These are phyloP conservation scores for Diaporthe ampelina DNA, from an alignment of 2,329 filamentous ascomycete genomes.

Conservation along the genomic window DNA sequence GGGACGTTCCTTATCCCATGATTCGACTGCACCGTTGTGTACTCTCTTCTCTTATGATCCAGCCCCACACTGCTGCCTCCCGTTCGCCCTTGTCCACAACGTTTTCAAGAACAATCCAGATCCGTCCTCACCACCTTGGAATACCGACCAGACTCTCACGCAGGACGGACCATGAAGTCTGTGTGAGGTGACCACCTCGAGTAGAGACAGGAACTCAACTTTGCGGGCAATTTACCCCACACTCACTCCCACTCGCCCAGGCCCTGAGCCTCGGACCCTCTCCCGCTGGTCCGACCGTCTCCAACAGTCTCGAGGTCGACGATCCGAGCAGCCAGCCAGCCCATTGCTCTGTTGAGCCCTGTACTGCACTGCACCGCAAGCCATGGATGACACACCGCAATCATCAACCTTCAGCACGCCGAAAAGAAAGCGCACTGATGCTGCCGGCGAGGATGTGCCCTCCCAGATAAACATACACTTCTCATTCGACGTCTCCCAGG, in stretches of 20 bases:
- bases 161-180: slow-evolving; percentile 18
- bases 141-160: neutral
- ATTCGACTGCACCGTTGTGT: too few species aligned
- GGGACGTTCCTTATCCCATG: slow-evolving; percentile 16
- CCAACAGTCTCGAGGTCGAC: slow-evolving; percentile 18
- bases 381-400: slow-evolving; percentile 36
- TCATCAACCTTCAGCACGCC: slow-evolving; percentile 47
- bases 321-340: neutral
- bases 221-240: slow-evolving; percentile 25
- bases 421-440: slow-evolving; percentile 48
- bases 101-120: neutral
- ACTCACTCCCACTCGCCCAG: neutral
- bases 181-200: neutral
- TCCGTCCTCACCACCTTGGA: neutral
- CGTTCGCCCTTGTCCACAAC: neutral
- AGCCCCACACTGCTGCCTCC: slow-evolving; percentile 10
- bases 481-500: slow-evolving; percentile 58
- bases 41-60: neutral
- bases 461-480: slow-evolving; percentile 51
- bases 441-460: slow-evolving; percentile 39
- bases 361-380: neutral
- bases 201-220: neutral
- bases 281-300: slow-evolving; percentile 7
- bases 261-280: neutral
- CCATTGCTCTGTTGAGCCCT: neutral